Evolutionary conservation across 2,329 filamentous ascomycete genomes (phyloP), one percentile per base, ranked within the genome.

Genomic region (Didymella segeticola): DNA sequence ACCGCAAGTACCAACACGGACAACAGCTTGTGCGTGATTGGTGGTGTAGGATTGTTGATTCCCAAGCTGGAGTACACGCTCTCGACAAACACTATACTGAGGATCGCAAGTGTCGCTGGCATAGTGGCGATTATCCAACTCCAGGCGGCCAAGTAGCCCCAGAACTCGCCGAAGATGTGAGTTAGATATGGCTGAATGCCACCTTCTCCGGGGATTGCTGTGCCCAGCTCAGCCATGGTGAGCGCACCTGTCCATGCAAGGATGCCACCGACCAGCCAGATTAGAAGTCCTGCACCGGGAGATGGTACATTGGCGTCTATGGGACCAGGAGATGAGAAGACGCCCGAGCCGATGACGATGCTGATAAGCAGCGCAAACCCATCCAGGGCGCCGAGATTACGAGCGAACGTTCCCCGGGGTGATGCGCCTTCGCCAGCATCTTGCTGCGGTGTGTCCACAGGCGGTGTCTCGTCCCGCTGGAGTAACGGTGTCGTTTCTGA

Each of bases 101-200:
- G 75, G 50, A 88, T 88, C 1, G 85, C 85, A 30, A 87, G 75
- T 0, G 85, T 87, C 0, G 85, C 84, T 0, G 86, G 86, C 84
- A 87, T 88, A 3, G 87, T 82, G 7, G 83, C 83, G 0, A 87
- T 80, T 22, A 88, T 80, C 85, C 85, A 88, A 0, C 83, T 86
- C 85, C 85, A 88, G 0, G 84, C 85, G 0, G 84, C 83, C 20
- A 88, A 70, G 63, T 87, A 88, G 6, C 85, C 86, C 47, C 81
- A 80, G 1, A 83, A 68, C 42, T 87, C 83, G 29, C 86, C 85
- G 54, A 82, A 88, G 27, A 86, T 83, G 69, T 85, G 81, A 54
- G 80, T 78, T 2, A 88, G 77, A 58, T 86, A 88, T 1, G 83
- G 83, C 61, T 88, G 86, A 15, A 88, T 81, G 17, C 86, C 86